A percentile compares a stretch with the other conserved stretches of the same genome.
phyloP scores from a whole-genome alignment of 2,329 filamentous ascomycete genomes.

The Apiospora phragmitis region DNA sequence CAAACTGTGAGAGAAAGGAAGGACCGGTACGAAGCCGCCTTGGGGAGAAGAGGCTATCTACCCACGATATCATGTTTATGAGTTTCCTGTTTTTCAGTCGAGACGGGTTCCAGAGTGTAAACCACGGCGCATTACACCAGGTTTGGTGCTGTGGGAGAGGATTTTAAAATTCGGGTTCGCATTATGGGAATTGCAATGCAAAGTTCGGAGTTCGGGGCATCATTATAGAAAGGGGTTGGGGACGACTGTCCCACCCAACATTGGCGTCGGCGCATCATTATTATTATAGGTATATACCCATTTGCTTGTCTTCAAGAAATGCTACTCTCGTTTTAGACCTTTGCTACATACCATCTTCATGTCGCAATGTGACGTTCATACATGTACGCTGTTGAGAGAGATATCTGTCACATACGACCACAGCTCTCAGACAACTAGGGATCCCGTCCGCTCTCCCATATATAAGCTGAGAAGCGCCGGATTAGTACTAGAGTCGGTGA shows the following conservation, averaged over 20 bases:
- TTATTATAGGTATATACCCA: background rate
- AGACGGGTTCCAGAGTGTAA: background rate
- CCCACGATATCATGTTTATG: background rate
- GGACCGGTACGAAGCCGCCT: background rate
- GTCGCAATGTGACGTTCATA: background rate
- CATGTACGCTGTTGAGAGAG: background rate
- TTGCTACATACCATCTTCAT: background rate
- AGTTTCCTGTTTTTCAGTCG: background rate
- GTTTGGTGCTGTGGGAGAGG: background rate
- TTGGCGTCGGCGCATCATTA: background rate
- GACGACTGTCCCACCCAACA: background rate
- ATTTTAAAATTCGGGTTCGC: too few relatives aligned
- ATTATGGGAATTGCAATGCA: background rate
- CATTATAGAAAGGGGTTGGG: background rate
- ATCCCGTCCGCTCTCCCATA: constrained; percentile 8
- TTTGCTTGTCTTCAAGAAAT: background rate
- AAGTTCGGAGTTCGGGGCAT: background rate
- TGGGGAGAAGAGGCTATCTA: background rate
- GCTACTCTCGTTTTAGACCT: background rate
- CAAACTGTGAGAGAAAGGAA: background rate
- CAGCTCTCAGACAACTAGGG: constrained; percentile 1
- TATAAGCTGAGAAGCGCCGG: constrained; percentile 8
- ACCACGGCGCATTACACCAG: background rate
- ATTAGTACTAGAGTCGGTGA: constrained; percentile 9
- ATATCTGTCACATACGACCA: constrained; percentile 6